Percentiles rank a stretch among this genome's conserved stretches.
These are phyloP conservation scores for Boletus vermiculosoides DNA, from an alignment of 768 basidiomycete species.

Conservation along the genomic window DNA sequence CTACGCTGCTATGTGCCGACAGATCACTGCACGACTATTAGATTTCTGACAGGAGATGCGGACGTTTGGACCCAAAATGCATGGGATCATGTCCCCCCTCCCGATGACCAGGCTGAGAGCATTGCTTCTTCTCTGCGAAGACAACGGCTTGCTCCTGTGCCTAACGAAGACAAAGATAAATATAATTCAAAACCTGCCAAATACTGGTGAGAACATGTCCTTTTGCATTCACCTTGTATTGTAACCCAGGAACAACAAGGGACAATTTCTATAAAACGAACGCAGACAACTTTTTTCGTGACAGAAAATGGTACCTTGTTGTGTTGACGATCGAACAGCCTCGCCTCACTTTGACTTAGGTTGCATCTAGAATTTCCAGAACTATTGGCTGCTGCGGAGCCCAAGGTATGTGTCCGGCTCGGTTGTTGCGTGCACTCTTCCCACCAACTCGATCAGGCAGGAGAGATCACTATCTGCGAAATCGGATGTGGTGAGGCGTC, in stretches of 20 bases:
- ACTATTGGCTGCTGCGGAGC: constrained; percentile 64
- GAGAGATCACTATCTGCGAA: constrained; percentile 74
- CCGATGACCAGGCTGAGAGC: constrained; percentile 72
- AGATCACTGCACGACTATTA: constrained; percentile 24
- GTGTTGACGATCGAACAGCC: not conserved
- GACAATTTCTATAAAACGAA: constrained; percentile 92
- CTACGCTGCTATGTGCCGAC: not conserved
- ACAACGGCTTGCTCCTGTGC: constrained; percentile 73
- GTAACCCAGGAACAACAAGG: constrained; percentile 49
- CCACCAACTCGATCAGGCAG: constrained; percentile 54
- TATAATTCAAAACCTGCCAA: constrained; percentile 73
- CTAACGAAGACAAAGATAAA: constrained; percentile 64
- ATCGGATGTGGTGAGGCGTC: constrained; percentile 77
- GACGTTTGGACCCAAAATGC: constrained; percentile 87
- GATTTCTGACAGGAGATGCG: constrained; percentile 66
- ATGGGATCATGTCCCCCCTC: constrained; percentile 88
- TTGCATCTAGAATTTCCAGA: constrained; percentile 94
- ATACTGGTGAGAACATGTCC: constrained; percentile 52
- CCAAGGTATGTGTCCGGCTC: constrained; percentile 47
- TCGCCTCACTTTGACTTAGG: constrained; percentile 41
- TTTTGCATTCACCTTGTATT: constrained; percentile 29
- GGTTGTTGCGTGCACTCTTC: not conserved
- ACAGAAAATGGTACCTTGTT: constrained; percentile 74
- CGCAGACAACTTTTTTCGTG: constrained; percentile 86
- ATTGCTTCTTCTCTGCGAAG: constrained; percentile 68